Base-by-base conservation (phyloP, 345 rosid species). In the Citrus reticulata region DNA sequence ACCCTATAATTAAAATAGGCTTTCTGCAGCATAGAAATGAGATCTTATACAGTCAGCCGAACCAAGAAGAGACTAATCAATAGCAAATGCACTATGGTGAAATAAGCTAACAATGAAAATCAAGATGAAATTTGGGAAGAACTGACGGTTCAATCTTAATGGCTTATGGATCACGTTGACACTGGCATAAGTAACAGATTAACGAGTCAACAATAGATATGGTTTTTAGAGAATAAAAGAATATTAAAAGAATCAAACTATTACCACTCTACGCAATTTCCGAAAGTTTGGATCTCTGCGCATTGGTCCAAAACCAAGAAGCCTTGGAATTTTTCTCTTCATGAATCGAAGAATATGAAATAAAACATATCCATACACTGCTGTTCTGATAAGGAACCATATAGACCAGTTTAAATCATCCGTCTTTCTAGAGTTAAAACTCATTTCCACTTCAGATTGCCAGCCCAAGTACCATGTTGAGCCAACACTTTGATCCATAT, bases 381-480 rank as follows among this genome's bases (percentile, higher is more conserved):
- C 78, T 69, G 81, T 80, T 90, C 97, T 87, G 75, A 91, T 82
- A 40, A 86, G 59, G 88, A 92, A 91, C 97, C 93, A 93, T 73
- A 87, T 29, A 82, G 86, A 87, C 98, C 94, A 95, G 40, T 78
- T 79, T 42, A 89, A 51, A 65, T 81, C 89, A 75, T 88, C 89
- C 20, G 83, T 85, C 79, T 89, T 79, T 79, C 96, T 90, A 86
- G 92, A 90, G 80, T 61, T 87, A 72, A 88, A 88, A 77, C 72
- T 92, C 83, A 81, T 82, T 87, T 95, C 94, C 71, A 93, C 92
- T 84, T 91, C 93, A 69, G 93, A 90, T 76, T 89, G 97, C 98
- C 97, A 95, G 83, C 87, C 66, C 74, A 95, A 81, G 90, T 92
- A 95, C 97, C 97, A 93, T 22, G 97, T 89, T 39, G 98, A 81